Evolutionary conservation across 345 rosid genomes (phyloP), one percentile per base, ranked within the genome.

Genomic region (Eutrema heterophyllum): DNA sequence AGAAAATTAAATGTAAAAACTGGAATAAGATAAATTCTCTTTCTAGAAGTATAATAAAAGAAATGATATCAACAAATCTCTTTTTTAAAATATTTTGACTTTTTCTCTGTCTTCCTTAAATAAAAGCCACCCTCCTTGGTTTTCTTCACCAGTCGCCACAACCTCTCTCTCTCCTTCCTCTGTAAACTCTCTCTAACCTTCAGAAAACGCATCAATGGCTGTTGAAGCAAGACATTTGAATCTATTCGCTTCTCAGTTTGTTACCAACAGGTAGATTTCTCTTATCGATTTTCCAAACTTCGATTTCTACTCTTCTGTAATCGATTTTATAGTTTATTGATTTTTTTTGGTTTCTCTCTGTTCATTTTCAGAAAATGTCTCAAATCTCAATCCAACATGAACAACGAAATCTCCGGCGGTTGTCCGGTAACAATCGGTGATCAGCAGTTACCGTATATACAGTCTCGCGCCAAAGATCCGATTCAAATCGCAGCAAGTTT

Each of bases 161-260:
- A 60, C 55, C 43, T 29, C 39, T 52, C 59, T 2, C 26, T 52
- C 38, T 49, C 13, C 12, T 9, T 49, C 53, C 33, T n/a, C 64
- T 44, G 68, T 30, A 14, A 38, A 49, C 58, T 75, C 73, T 66
- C 78, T 67, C 45, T 10, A 52, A 50, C 45, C 55, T 59, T 35
- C 29, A n/a, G 63, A 65, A 60, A 57, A 49, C 63, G 10, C 9
- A 68, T 61, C 57, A 71, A 86, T 88, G 92, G 92, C 88, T 67
- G 86, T 86, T 59, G 88, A 88, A 78, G 83, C 89, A 48, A 78
- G 41, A n/a, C 78, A 81, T 35, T 79, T 83, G 54, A 78, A 78
- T 77, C 77, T 75, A 10, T 72, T 84, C 67, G 8, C 70, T 44
- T 73, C 90, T 9, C 88, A 85, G 45, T 68, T 80, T 26, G 43